Evolutionary conservation across 305 asterid genomes (phyloP).

Genomic region (Solanum hybrid): DNA sequence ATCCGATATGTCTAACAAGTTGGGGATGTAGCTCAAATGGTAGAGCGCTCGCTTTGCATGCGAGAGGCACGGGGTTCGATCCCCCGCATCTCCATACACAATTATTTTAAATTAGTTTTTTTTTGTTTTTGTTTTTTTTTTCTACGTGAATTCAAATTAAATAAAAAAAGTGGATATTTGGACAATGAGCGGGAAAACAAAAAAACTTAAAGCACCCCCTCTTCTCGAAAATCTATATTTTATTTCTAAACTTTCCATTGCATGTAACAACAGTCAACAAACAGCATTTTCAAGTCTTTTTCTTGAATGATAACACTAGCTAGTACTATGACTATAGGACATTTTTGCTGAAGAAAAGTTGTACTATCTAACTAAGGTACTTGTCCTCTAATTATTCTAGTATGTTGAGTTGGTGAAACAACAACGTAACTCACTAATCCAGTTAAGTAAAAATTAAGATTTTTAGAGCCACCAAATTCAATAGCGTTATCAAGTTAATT

Average conservation of each 20-base stretch:
- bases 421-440: not conserved
- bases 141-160: not conserved
- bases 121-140: too few relatives aligned
- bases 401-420: not conserved
- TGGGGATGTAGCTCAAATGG: conserved; percentile 98
- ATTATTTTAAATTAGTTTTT: too few relatives aligned
- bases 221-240: too few relatives aligned
- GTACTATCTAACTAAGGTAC: not conserved
- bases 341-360: not conserved
- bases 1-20: too few relatives aligned
- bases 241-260: not conserved
- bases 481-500: not conserved
- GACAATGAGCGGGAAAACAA: not conserved
- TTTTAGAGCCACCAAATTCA: not conserved
- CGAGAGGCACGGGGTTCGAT: conserved; percentile 99
- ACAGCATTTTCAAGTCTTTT: not conserved
- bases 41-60: conserved; percentile 99
- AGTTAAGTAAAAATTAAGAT: not conserved
- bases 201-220: not conserved
- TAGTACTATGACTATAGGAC: not conserved
- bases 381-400: not conserved
- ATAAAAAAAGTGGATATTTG: not conserved
- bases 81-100: conserved; percentile 77
- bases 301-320: not conserved
- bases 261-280: not conserved